Evolutionary conservation across 2,329 filamentous ascomycete species (phyloP), one percentile per base, ranked within the genome.

Genomic region (Cladorrhinum sp.): DNA sequence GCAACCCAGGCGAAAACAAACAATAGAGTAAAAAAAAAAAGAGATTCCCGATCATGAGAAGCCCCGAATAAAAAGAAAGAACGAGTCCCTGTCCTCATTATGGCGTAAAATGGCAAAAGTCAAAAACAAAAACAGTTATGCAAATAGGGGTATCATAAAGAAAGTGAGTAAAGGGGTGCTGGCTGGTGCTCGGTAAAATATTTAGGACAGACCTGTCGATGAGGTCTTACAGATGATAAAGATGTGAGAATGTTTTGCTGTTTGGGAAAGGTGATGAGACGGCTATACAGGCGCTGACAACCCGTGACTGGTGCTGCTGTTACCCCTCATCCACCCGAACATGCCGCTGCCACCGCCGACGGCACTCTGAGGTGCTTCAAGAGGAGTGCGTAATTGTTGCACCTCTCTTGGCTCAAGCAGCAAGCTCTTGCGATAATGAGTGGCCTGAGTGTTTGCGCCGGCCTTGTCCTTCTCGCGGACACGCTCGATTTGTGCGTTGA

Each of bases 361-460:
- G 22, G 60, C 48, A 9, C 56, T 51, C 1, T 64, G 62, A 18
- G 69, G 58, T 0, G 62, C 63, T 8, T 75, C 73, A 9, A 70
- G 59, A 1, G 70, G 65, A 9, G 70, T 66, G 29, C 69, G 69
- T 16, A 70, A 52, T n/a, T 68, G 63, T 55, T 71, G 68, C 3
- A 61, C 75, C 69, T 90, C 87, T 51, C 88, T 82, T 9, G 93
- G 93, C 73, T 97, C 93, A 23, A 96, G 81, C 25, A 93, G 77
- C 50, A 96, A 80, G 62, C 91, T 96, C 71, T 93, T 92, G 65
- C 92, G 87, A 74, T 96, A 96, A 72, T 86, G 84, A 41, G 75
- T 80, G 62, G 85, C 80, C 70, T 86, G 83, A n/a, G 83, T 80
- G 53, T 84, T 86, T 68, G 66, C 72, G 50, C 69, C 79, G 72